A percentile compares a stretch with the other conserved stretches of the same genome.
These are phyloP conservation scores for Collybia nuda DNA, from an alignment of 768 basidiomycete genomes.

Conservation along the genomic window DNA sequence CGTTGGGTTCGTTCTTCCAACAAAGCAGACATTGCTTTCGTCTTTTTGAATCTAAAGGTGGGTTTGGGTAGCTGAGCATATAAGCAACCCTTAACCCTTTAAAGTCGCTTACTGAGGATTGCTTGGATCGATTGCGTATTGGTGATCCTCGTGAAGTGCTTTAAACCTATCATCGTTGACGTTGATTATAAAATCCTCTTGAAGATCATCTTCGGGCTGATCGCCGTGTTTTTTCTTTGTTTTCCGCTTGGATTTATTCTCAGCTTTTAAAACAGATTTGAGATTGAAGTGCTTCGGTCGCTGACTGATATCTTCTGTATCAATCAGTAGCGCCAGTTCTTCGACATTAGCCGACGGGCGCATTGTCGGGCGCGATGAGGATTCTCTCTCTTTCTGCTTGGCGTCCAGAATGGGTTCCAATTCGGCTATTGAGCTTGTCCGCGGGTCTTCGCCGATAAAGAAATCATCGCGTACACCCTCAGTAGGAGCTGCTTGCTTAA, in stretches of 20 bases:
- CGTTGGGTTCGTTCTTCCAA: conserved; percentile 81
- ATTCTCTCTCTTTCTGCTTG: conserved; percentile 13
- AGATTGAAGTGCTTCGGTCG: conserved; percentile 86
- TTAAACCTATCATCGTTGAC: conserved; percentile 88
- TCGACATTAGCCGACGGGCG: conserved; percentile 55
- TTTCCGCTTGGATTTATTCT: conserved; percentile 59
- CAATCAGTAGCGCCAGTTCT: conserved; percentile 63
- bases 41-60: conserved; percentile 79
- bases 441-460: conserved; percentile 51
- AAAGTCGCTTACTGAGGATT: conserved; percentile 79
- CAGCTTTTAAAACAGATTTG: conserved; percentile 84
- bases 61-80: neutral
- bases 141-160: conserved; percentile 83
- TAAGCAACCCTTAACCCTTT: neutral
- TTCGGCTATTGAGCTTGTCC: conserved; percentile 3
- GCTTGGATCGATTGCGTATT: conserved; percentile 93
- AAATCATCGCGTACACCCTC: conserved; percentile 62
- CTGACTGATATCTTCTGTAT: conserved; percentile 50
- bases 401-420: neutral
- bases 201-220: conserved; percentile 61
- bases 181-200: conserved; percentile 82
- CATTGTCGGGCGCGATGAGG: conserved; percentile 11
- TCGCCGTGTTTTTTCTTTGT: conserved; percentile 40
- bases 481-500: conserved; percentile 34
- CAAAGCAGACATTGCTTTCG: conserved; percentile 84